Evolutionary conservation across 192 early-diverging fungal species (phyloP), one percentile per base, ranked within the genome.

Genomic region (Backusella tuberculispora): DNA sequence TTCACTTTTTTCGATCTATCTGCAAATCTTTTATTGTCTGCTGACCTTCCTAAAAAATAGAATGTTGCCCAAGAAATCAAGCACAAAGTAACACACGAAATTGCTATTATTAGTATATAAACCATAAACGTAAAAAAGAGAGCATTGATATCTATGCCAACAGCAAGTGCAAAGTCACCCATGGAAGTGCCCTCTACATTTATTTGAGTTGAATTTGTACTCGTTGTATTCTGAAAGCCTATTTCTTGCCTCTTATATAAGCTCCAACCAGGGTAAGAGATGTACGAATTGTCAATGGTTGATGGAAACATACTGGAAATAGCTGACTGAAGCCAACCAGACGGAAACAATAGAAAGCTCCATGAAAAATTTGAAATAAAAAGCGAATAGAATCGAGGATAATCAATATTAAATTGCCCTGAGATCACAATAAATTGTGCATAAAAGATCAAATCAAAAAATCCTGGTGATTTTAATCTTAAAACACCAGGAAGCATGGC

Each of bases 361-460:
- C 85, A 87, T 12, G 82, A 80, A 48, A 87, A 87, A 45, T 85
- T 77, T 0, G 83, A 80, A 0, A 81, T 82, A 66, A 87, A 87
- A 2, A 83, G 79, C 3, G 76, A 56, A 53, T 87, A 85, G 64
- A 85, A 87, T 6, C 73, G 66, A 10, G 85, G 85, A 44, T 87
- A 87, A 60, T 81, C 76, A 68, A 87, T 17, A 42, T 79, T 81
- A 40, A 87, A 78, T 63, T 83, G 83, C 2, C 83, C 84, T 1
- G 78, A 78, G 48, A 79, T 75, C 14, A 87, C 76, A 63, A 85
- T 80, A 66, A 87, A 87, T 69, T 87, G 85, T 6, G 82, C 70
- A 42, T 87, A 87, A 66, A 76, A 82, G n/a, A 87, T 42, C 10
- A 87, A 63, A 76, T 87, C 85, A 53, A 87, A 87, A 60, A 87